Evolutionary conservation across 305 asterid species (phyloP).

Genomic region (Fraxinus angustifolia): DNA sequence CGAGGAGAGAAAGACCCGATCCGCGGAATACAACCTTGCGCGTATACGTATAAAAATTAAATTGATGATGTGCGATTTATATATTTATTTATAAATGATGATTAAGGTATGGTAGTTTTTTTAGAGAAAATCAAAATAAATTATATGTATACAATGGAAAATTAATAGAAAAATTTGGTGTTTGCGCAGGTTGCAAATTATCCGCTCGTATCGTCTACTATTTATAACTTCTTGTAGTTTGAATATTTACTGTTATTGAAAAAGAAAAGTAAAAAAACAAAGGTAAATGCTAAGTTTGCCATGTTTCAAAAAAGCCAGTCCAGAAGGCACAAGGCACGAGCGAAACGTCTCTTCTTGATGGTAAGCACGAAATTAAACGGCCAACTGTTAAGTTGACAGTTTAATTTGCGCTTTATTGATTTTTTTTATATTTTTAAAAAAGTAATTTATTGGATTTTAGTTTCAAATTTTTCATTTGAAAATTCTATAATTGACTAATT

Average conservation of each 20-base stretch:
- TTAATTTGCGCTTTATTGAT: too few relatives aligned
- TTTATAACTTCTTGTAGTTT: not conserved
- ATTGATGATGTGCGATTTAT: not conserved
- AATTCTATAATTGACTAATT: too few relatives aligned
- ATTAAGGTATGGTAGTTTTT: not conserved
- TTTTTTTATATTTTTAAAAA: too few relatives aligned
- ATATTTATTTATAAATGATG: not conserved
- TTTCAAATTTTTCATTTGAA: too few relatives aligned
- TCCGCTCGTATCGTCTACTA: not conserved
- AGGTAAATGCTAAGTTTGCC: not conserved
- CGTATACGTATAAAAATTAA: constrained; percentile 14
- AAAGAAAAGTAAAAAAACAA: not conserved
- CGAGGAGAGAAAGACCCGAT: constrained; percentile 35
- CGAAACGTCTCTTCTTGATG: too few relatives aligned
- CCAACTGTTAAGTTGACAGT: too few relatives aligned
- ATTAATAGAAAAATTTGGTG: not conserved
- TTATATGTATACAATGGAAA: not conserved
- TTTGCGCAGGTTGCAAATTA: not conserved
- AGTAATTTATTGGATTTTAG: too few relatives aligned
- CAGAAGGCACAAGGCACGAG: too few relatives aligned
- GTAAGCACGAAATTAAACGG: too few relatives aligned
- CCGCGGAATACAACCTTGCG: constrained; percentile 31
- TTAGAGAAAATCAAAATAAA: not conserved
- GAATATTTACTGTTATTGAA: not conserved
- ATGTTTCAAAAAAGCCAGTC: too few relatives aligned